Base-by-base conservation (phyloP, 2,329 filamentous ascomycete genomes). In the Fusarium musae region DNA sequence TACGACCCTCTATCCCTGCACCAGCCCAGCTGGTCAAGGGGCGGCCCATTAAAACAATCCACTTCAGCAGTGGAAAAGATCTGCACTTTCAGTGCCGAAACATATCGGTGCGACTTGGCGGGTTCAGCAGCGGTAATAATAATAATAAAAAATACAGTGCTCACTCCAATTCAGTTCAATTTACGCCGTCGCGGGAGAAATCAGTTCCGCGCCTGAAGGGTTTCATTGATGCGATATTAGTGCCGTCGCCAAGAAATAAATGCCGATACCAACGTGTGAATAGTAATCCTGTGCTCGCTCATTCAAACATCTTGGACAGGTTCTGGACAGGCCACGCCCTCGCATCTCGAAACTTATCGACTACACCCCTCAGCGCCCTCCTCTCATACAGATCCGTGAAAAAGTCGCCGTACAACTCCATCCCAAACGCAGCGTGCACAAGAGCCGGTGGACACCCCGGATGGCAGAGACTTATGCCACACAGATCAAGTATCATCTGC, bases 311-410 rank as follows among this genome's bases (percentile, higher is more conserved):
- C 17, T 79, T 80, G 19, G 82, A 75, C 39, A 83, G 61, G 15
- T 79, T 80, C 63, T 80, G 77, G 1, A 83, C 82, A 1, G 82
- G 83, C 82, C 82, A 84, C 3, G 82, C 83, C 32, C 81, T 79
- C 19, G 81, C 78, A 53, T 84, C 84, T 10, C 82, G 81, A 60
- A 86, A 87, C 52, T 82, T 85, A 54, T 86, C 85, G 9, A 83
- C 81, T 6, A 84, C 84, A 0, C 78, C 82, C 21, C 80, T 79
- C 75, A 84, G 63, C 3, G 82, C 82, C 26, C 75, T 74, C 2
- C 82, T 75, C 64, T 84, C 82, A 50, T 82, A 83, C 15, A 75
- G 77, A 59, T 84, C 82, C 4, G 82, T 83, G 66, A 84, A 84
- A 52, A 83, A 84, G 57, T 84, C 82, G 2, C 82, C 82, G 32